phyloP scores from a whole-genome alignment of 805 yeast species.

The Kazachstania africana region DNA sequence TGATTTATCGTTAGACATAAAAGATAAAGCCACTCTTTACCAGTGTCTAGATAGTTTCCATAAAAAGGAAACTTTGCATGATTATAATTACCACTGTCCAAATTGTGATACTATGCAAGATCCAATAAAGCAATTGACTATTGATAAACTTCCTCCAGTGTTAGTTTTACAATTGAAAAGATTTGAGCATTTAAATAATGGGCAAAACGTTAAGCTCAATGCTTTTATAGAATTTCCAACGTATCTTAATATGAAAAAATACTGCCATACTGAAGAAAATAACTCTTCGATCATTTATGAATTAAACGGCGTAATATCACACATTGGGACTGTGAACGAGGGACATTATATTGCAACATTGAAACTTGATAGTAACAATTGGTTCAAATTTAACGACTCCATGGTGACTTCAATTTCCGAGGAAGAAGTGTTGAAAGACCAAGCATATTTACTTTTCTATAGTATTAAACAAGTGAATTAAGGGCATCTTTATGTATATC shows the following conservation, averaged over 20 bases:
- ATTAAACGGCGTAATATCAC: constrained; percentile 77
- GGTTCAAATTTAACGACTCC: constrained; percentile 91
- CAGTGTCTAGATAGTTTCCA: constrained; percentile 74
- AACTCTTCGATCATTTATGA: constrained; percentile 50
- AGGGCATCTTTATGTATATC: neutral
- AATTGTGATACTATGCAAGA: constrained; percentile 49
- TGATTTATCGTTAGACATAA: constrained; percentile 76
- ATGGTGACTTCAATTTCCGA: constrained; percentile 55
- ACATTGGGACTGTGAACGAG: constrained; percentile 85
- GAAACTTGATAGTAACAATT: constrained; percentile 58
- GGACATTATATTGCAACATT: constrained; percentile 86
- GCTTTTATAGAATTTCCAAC: constrained; percentile 62
- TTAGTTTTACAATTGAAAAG: constrained; percentile 77
- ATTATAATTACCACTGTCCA: constrained; percentile 59
- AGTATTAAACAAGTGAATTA: constrained; percentile 29
- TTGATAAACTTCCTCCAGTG: constrained; percentile 64
- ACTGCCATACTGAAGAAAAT: constrained; percentile 23
- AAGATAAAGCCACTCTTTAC: constrained; percentile 33
- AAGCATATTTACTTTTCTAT: constrained; percentile 74
- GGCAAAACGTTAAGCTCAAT: constrained; percentile 57
- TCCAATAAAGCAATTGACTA: constrained; percentile 61
- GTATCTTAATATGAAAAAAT: constrained; percentile 59
- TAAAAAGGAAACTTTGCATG: constrained; percentile 55
- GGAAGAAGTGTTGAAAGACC: constrained; percentile 54
- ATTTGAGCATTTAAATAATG: constrained; percentile 32